These are phyloP conservation scores for Lachancea quebecensis DNA, from an alignment of 805 yeast species.

Conservation along the genomic window DNA sequence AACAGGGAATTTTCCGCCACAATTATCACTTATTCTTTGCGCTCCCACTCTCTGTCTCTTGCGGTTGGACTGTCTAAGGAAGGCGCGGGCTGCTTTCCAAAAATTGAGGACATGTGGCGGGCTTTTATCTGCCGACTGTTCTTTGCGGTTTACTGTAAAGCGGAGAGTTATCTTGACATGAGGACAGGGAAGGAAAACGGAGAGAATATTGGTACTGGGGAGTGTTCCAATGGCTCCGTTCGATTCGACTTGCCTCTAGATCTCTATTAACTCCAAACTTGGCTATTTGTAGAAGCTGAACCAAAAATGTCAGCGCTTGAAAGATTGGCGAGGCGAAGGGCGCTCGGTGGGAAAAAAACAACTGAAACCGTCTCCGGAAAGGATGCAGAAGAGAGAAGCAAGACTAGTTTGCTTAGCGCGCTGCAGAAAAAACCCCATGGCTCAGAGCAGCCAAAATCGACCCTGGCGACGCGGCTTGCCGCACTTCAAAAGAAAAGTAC, in stretches of 20 bases:
- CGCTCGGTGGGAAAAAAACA: conserved; percentile 4
- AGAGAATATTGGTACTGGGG: not conserved
- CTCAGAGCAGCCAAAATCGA: no score
- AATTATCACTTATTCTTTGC: conserved; percentile 3
- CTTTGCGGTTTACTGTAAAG: not conserved
- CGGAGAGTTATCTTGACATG: not conserved
- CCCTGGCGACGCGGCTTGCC: no score
- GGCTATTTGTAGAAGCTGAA: not conserved
- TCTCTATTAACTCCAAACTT: conserved; percentile 2
- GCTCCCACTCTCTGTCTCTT: conserved; percentile 2
- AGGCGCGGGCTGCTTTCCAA: not conserved
- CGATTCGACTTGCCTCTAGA: not conserved
- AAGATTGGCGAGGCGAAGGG: conserved; percentile 40
- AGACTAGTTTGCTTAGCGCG: not conserved
- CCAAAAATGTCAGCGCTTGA: conserved; percentile 37
- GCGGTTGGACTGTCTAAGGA: not conserved
- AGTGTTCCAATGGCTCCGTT: not conserved
- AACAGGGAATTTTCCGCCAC: not conserved
- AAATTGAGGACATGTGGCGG: no score
- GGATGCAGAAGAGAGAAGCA: not conserved
- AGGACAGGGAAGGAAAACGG: conserved; percentile 1
- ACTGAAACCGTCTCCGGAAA: not conserved
- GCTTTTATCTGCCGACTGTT: no score
- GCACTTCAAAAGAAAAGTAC: no score
- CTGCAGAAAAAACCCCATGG: not conserved